Conservation (phyloP, 2,329 filamentous ascomycete species). For the Fusarium sp. region DNA sequence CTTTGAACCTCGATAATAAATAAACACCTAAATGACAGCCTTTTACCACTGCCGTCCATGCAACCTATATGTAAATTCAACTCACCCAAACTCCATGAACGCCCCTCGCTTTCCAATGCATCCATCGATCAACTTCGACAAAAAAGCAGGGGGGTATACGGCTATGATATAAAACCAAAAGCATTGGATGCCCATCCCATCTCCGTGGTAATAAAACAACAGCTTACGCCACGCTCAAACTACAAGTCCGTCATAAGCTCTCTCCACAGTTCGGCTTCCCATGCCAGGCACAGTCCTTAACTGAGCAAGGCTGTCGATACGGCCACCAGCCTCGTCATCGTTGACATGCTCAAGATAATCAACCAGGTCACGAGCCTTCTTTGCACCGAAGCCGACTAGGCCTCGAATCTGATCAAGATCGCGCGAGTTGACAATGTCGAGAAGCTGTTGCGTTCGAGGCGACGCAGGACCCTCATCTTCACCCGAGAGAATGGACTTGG, state of each 20-base stretch:
- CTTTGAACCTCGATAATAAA: background rate
- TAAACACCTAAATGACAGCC: slow-evolving; percentile 26
- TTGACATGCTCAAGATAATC: slow-evolving; percentile 63
- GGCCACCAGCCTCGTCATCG: slow-evolving; percentile 54
- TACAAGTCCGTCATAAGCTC: slow-evolving; percentile 64
- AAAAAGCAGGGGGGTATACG: slow-evolving; percentile 39
- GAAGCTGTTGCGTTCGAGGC: slow-evolving; percentile 71
- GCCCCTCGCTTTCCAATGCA: slow-evolving; percentile 37
- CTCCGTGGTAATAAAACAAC: background rate
- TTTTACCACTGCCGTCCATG: slow-evolving; percentile 36
- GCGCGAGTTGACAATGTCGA: slow-evolving; percentile 80
- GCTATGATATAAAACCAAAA: slow-evolving; percentile 43
- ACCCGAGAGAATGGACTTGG: slow-evolving; percentile 40
- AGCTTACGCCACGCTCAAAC: slow-evolving; percentile 30
- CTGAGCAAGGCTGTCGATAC: slow-evolving; percentile 63
- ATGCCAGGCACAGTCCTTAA: slow-evolving; percentile 68
- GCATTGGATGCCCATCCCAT: slow-evolving; percentile 34
- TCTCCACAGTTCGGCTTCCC: slow-evolving; percentile 67
- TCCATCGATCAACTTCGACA: slow-evolving; percentile 24
- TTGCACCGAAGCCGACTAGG: slow-evolving; percentile 77
- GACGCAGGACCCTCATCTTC: slow-evolving; percentile 60
- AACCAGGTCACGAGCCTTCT: slow-evolving; percentile 74
- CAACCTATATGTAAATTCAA: slow-evolving; percentile 24
- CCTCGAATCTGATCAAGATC: slow-evolving; percentile 74
- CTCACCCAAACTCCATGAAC: slow-evolving; percentile 39